phyloP scores from a whole-genome alignment of 768 basidiomycete genomes.

The Mycena floridula region DNA sequence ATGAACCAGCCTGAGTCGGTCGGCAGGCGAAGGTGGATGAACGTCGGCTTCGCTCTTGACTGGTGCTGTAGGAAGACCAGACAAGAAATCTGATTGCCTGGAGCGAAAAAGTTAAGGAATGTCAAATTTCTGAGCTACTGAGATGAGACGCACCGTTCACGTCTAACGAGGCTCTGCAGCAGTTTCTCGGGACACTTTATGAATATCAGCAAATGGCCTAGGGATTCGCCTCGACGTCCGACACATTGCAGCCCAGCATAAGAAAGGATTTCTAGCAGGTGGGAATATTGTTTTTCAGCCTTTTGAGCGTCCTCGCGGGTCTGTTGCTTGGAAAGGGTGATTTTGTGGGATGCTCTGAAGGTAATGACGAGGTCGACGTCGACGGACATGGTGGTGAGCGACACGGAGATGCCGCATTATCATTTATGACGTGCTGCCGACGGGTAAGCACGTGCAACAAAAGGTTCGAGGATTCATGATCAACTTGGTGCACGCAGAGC shows the following conservation, averaged over 20 bases:
- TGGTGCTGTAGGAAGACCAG: slow-evolving; percentile 57
- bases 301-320: slow-evolving; percentile 55
- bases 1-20: slow-evolving; percentile 77
- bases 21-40: slow-evolving; percentile 55
- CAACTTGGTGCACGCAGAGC: too few species aligned
- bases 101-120: not conserved
- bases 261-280: slow-evolving; percentile 55
- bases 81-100: slow-evolving; percentile 74
- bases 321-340: slow-evolving; percentile 53
- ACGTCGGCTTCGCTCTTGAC: slow-evolving; percentile 38
- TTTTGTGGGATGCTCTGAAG: slow-evolving; percentile 50
- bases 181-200: slow-evolving; percentile 61
- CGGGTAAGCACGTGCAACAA: too few species aligned
- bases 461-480: too few species aligned
- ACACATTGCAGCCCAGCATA: slow-evolving; percentile 64
- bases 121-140: not conserved
- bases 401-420: not conserved
- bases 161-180: slow-evolving; percentile 57
- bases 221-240: slow-evolving; percentile 68
- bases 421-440: too few species aligned
- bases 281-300: slow-evolving; percentile 63
- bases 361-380: slow-evolving; percentile 71
- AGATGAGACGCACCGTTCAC: slow-evolving; percentile 57
- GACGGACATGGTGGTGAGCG: slow-evolving; percentile 32
- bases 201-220: slow-evolving; percentile 73